A percentile compares a stretch with the other conserved stretches of the same genome.
Conservation (phyloP, 148 eudicot species). For the Fallopia convolvulus region DNA sequence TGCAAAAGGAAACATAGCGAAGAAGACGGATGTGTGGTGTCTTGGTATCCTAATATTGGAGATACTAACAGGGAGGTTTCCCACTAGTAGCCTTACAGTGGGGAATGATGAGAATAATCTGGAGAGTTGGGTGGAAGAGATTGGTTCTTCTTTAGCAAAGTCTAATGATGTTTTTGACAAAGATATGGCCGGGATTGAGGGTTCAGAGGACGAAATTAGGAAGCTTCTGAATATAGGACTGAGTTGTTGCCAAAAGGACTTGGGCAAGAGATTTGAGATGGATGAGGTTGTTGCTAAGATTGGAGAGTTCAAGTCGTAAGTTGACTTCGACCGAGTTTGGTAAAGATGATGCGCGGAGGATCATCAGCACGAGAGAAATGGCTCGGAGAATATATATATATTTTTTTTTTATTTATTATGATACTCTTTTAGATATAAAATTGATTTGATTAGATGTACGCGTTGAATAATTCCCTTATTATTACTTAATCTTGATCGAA, state of each 20-base stretch:
- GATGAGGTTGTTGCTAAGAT: constrained; percentile 40
- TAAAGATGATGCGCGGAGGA: neutral
- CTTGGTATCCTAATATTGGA: constrained; percentile 60
- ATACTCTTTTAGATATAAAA: neutral
- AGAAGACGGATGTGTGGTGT: constrained; percentile 67
- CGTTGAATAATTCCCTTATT: too few relatives aligned
- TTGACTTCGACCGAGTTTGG: neutral
- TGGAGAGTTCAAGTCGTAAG: constrained; percentile 25
- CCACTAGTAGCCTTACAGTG: constrained; percentile 38
- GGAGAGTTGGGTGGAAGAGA: constrained; percentile 38
- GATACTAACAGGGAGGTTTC: constrained; percentile 54
- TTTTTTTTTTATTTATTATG: neutral
- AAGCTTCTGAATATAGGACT: constrained; percentile 50
- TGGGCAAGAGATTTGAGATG: constrained; percentile 46
- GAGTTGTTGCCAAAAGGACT: constrained; percentile 47
- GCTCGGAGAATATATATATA: neutral
- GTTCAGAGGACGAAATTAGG: constrained; percentile 29
- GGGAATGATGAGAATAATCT: constrained; percentile 32
- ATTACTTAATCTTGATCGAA: too few relatives aligned
- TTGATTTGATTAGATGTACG: neutral
- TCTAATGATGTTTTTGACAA: constrained; percentile 35
- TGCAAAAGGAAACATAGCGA: constrained; percentile 30
- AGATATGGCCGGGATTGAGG: constrained; percentile 30
- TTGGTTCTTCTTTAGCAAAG: neutral
- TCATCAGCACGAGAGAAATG: neutral